phyloP scores from a whole-genome alignment of 2,329 filamentous ascomycete species.

The Cercospora canescens region DNA sequence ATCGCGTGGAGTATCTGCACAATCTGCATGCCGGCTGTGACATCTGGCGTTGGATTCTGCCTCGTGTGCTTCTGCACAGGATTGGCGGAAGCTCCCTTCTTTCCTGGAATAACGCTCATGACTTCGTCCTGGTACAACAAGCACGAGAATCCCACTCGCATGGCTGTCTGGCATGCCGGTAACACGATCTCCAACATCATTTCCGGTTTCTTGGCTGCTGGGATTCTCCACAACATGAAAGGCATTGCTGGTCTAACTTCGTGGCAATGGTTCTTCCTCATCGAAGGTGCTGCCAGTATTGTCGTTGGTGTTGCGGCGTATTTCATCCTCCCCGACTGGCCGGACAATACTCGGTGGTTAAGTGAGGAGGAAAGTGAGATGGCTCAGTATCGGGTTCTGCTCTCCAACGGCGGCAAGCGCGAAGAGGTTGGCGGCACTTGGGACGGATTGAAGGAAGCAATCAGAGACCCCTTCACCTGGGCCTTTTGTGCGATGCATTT shows the following conservation, averaged over 20 bases:
- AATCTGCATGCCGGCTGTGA: slow-evolving; percentile 47
- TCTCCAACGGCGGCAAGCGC: slow-evolving; percentile 35
- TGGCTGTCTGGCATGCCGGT: not conserved
- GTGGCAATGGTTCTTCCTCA: not conserved
- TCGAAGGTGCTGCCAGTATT: not conserved
- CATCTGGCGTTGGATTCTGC: slow-evolving; percentile 38
- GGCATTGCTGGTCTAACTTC: not conserved
- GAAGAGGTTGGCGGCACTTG: slow-evolving; percentile 46
- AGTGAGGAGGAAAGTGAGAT: slow-evolving; percentile 53
- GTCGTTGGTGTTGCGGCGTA: not conserved
- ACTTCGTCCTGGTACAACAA: not conserved
- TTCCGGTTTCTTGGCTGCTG: not conserved
- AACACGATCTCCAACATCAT: not conserved
- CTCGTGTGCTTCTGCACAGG: slow-evolving; percentile 45
- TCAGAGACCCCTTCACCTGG: slow-evolving; percentile 31
- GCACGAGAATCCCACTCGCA: not conserved
- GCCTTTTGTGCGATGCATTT: slow-evolving; percentile 44
- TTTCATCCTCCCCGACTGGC: not conserved
- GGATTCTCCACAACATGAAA: not conserved
- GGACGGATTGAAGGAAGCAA: slow-evolving; percentile 38
- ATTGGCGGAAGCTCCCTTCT: not conserved
- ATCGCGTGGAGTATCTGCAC: slow-evolving; percentile 48
- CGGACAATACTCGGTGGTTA: slow-evolving; percentile 53
- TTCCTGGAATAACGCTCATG: not conserved
- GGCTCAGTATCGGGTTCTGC: slow-evolving; percentile 40